Conservation (phyloP, 2,329 filamentous ascomycete species). For the Ampelomyces quisqualis region DNA sequence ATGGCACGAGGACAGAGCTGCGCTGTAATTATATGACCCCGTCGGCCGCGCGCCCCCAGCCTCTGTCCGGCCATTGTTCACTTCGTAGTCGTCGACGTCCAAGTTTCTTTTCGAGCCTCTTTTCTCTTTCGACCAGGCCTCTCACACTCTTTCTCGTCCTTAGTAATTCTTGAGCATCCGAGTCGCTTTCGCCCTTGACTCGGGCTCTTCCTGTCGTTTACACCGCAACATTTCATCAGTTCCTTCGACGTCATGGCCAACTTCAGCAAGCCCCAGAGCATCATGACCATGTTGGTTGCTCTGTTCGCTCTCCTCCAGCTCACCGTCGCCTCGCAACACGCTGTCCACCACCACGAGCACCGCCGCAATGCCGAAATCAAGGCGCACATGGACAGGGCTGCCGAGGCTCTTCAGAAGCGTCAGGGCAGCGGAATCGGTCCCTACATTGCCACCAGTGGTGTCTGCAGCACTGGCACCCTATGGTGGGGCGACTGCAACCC, state of each 20-base stretch:
- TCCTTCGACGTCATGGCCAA: slow-evolving; percentile 30
- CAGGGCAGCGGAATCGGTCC: slow-evolving; percentile 15
- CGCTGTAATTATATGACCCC: slow-evolving; percentile 42
- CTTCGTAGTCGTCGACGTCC: slow-evolving; percentile 32
- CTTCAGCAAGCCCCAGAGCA: slow-evolving; percentile 39
- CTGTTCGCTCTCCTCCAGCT: slow-evolving; percentile 38
- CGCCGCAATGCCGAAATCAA: slow-evolving; percentile 25
- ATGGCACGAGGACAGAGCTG: too few relatives aligned
- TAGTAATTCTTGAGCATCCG: too few relatives aligned
- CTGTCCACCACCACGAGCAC: slow-evolving; percentile 23
- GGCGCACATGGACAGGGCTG: slow-evolving; percentile 28
- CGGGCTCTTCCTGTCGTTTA: slow-evolving; percentile 12
- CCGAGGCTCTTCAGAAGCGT: slow-evolving; percentile 26
- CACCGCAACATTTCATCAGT: slow-evolving; percentile 3
- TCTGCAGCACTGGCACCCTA: slow-evolving; percentile 27
- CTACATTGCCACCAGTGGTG: slow-evolving; percentile 32
- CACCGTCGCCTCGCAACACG: slow-evolving; percentile 32
- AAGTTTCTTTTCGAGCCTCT: slow-evolving; percentile 23
- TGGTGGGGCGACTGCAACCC: slow-evolving; percentile 24
- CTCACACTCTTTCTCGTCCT: too few relatives aligned
- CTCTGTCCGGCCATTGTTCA: slow-evolving; percentile 27
- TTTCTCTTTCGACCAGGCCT: slow-evolving; percentile 30
- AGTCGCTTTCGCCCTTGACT: slow-evolving; percentile 13
- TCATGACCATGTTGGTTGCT: slow-evolving; percentile 38
- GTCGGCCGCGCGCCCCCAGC: slow-evolving; percentile 27